phyloP scores from a whole-genome alignment of 345 rosid species.

The Cardamine chenopodiifolia region DNA sequence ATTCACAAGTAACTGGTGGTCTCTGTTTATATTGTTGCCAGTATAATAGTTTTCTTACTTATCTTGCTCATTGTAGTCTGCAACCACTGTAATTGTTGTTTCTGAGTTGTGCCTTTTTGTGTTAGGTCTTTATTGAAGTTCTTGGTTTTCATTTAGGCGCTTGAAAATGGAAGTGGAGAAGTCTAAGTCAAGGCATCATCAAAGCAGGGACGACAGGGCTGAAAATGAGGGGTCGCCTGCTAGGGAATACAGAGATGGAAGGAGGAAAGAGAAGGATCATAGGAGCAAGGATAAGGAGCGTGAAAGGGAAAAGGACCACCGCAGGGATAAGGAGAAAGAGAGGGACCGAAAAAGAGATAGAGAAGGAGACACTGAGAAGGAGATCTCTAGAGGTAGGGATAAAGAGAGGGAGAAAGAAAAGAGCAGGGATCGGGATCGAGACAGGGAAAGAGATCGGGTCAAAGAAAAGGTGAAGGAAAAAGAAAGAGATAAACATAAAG shows the following conservation, averaged over 20 bases:
- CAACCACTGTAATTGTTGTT: slow-evolving; percentile 1
- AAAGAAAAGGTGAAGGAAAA: slow-evolving; percentile 50
- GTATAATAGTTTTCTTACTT: neutral
- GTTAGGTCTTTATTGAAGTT: slow-evolving; percentile 28
- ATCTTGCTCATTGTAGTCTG: neutral
- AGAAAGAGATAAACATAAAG: slow-evolving; percentile 48
- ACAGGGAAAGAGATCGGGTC: slow-evolving; percentile 47
- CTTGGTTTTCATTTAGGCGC: slow-evolving; percentile 9
- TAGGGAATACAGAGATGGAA: slow-evolving; percentile 47
- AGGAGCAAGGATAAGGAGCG: slow-evolving; percentile 51
- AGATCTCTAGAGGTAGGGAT: slow-evolving; percentile 41
- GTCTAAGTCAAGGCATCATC: slow-evolving; percentile 43
- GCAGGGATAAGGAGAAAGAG: slow-evolving; percentile 49
- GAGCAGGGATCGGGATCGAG: slow-evolving; percentile 43
- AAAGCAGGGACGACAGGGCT: slow-evolving; percentile 39
- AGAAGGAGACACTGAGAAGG: slow-evolving; percentile 51
- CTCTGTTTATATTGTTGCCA: neutral
- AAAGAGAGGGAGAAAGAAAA: slow-evolving; percentile 56
- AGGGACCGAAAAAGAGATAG: slow-evolving; percentile 48
- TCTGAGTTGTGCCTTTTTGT: neutral
- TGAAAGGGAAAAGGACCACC: slow-evolving; percentile 51
- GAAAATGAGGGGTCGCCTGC: slow-evolving; percentile 36
- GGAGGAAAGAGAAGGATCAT: slow-evolving; percentile 56
- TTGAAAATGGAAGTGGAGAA: slow-evolving; percentile 38
- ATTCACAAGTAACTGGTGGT: neutral